Base-by-base conservation (phyloP, 2,329 filamentous ascomycete genomes). In the Coleophoma cylindrospora region DNA sequence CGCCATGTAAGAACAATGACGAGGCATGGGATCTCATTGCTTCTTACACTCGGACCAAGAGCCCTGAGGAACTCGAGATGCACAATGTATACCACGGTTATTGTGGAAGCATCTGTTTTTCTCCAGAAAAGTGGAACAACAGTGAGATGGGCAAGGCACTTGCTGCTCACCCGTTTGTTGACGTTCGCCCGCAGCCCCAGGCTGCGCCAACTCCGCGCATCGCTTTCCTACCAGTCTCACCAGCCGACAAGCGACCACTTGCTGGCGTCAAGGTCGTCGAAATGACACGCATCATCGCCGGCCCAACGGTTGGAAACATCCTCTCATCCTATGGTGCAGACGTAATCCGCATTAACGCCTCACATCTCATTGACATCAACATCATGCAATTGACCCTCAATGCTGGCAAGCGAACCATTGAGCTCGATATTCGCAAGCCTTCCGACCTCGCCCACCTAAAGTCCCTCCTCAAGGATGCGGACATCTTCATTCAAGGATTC, bases 401-500 rank as follows among this genome's bases (percentile, higher is more conserved):
- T 48, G 67, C 70, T 19, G 74, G 74, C 19, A 75, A 75, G 58
- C 66, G 68, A 36, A 73, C 70, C 2, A 66, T 71, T 6, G 64
- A 65, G 10, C 62, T 80, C 3, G 72, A 81, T 54, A 70, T 80
- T 38, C 68, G 69, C 47, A 64, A 69, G 3, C 54, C 66, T 1
- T 59, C 64, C 2, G 73, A 74, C 41, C 68, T 66, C 51, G 57
- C 57, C 1, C 63, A 69, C 4, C 61, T 79, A 0, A 58, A 65
- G 2, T 62, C 67, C 5, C 68, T 79, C 2, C 56, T 79, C n/a
- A 58, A 60, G 7, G 72, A 74, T 1, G 74, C 70, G 1, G 77
- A 81, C 54, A 70, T 80, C 37, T 73, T 80, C 50, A 60, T 80
- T 19, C 74, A 80, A 54, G 76, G 77, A 33, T 81, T 73, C 66